Evolutionary conservation across 106 monocot genomes (phyloP).

Genomic region (Acanthochlamys bracteata): DNA sequence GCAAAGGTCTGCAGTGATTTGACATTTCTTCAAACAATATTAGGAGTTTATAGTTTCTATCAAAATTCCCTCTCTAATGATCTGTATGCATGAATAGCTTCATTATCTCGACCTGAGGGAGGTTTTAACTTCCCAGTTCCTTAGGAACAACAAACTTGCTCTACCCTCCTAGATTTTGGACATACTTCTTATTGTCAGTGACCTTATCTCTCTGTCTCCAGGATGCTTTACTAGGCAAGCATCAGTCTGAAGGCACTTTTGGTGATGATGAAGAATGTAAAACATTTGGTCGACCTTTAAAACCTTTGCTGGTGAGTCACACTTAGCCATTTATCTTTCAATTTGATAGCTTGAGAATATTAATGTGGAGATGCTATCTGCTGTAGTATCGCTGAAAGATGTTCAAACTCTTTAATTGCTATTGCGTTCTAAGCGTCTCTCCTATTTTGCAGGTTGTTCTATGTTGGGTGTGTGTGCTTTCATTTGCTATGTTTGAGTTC

Average conservation of each 20-base stretch:
- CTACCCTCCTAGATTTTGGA: too few relatives aligned
- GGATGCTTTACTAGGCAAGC: conserved; percentile 23
- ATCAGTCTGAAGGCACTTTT: conserved; percentile 15
- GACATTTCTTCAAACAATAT: too few relatives aligned
- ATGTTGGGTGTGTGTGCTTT: conserved; percentile 55
- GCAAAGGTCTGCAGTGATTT: neutral
- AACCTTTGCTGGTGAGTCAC: conserved; percentile 19
- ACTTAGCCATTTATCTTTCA: neutral
- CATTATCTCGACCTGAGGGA: too few relatives aligned
- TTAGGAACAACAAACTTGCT: too few relatives aligned
- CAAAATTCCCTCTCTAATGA: too few relatives aligned
- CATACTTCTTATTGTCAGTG: too few relatives aligned
- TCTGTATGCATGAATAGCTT: too few relatives aligned
- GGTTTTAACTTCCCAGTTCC: too few relatives aligned
- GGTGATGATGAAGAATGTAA: conserved; percentile 8
- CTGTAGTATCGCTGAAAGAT: neutral
- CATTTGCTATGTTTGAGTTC: conserved; percentile 43
- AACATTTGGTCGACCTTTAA: conserved; percentile 16
- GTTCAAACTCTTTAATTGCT: neutral
- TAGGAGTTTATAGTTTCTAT: too few relatives aligned
- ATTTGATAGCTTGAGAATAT: neutral
- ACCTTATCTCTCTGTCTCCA: neutral
- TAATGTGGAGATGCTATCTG: neutral
- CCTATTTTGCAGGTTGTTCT: conserved; percentile 49
- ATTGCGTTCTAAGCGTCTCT: neutral